A percentile compares a stretch with the other conserved stretches of the same genome.
Conservation (phyloP, 331 rosid species). For the Malus hybrid region DNA sequence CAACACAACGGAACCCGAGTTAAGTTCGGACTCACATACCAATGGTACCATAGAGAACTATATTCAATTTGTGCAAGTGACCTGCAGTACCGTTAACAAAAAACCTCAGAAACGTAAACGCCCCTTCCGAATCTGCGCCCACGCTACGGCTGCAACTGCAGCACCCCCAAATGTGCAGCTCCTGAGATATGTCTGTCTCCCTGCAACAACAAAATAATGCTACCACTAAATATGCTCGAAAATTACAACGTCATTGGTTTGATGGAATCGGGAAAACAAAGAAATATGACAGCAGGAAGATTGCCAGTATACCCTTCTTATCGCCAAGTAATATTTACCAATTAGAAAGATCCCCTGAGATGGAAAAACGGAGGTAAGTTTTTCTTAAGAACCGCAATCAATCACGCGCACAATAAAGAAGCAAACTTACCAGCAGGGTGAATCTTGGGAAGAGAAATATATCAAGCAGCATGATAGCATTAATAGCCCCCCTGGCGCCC, state of each 20-base stretch:
- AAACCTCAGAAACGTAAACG: conserved; percentile 33
- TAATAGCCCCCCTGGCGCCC: conserved; percentile 95
- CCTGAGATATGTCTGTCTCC: conserved; percentile 63
- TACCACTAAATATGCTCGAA: background rate
- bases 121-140: conserved; percentile 63
- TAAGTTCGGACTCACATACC: too few relatives aligned
- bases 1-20: too few relatives aligned
- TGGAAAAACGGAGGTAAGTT: conserved; percentile 19
- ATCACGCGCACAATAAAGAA: conserved; percentile 7
- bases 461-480: conserved; percentile 70
- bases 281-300: background rate
- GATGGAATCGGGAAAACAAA: too few relatives aligned
- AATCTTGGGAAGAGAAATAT: conserved; percentile 71
- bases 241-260: background rate
- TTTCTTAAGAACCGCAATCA: conserved; percentile 7
- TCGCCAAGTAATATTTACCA: conserved; percentile 61
- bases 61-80: too few relatives aligned
- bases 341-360: conserved; percentile 67
- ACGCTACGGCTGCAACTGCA: conserved; percentile 78
- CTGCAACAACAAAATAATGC: conserved; percentile 24
- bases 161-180: conserved; percentile 84
- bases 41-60: too few relatives aligned
- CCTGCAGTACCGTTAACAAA: background rate
- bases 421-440: conserved; percentile 50
- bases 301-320: conserved; percentile 43